Base-by-base conservation (phyloP, 2,329 filamentous ascomycete genomes). In the Monosporascus cannonballus region DNA sequence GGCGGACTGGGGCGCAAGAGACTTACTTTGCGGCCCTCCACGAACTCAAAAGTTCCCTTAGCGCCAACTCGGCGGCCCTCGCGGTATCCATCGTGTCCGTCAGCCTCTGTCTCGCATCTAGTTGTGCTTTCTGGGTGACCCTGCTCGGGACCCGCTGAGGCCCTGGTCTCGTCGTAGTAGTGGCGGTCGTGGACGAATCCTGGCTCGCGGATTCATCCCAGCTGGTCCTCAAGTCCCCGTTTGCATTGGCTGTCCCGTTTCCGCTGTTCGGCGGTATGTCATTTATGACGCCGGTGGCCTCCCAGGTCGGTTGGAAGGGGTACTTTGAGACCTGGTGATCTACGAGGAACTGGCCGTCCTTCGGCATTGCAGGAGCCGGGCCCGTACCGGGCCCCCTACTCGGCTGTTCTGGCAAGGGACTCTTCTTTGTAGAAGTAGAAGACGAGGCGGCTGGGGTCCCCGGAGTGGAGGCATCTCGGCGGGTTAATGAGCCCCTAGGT, bases 1-100 rank as follows among this genome's bases (percentile, higher is more conserved):
- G n/a, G 22, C 4, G 2, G 18, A 20, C 11, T 42, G 11, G 18
- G 53, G 52, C 51, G 36, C 4, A 18, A 22, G n/a, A 8, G 4
- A 71, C 83, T 62, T 77, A 92, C 89, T 86, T 90, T 58, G 92
- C 91, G 57, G 91, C 89, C 66, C 88, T 84, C 68, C 92, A 81
- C 55, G 88, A 92, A 63, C 86, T 85, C 51, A 96, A 72, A 45
- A 96, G 76, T 72, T 96, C 93, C 56, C 89, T 78, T 60, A 96
- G 71, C 6, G 93, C 91, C 66, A 96, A 73, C 71, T 96, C 90
- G 22, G 92, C 85, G 5, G 92, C 92, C 58, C 84, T 83, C 20
- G 87, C 86, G n/a, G 83, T 90, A 66, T 96, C 92, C 61, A 81
- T 71, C 38, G 89, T 86, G 62, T 91, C 89, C 46, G 79, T 75